phyloP scores from a whole-genome alignment of 176 grass and related monocot species.

The Olyra latifolia region DNA sequence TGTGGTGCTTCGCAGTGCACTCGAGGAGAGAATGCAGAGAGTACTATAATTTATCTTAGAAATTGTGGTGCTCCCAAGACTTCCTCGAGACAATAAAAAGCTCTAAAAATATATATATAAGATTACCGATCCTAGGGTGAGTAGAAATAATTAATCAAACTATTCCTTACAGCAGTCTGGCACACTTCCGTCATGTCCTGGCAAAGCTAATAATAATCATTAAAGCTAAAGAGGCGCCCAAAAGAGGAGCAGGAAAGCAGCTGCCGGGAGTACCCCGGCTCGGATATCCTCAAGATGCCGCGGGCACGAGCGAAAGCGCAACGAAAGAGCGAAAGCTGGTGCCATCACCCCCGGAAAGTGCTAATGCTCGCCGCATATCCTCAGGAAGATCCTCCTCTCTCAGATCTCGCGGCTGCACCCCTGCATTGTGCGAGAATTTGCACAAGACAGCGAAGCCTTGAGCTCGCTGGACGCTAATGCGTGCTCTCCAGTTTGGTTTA shows the following conservation, averaged over 20 bases:
- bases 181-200: no score
- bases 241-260: constrained; percentile 28
- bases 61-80: no score
- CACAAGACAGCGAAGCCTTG: background rate
- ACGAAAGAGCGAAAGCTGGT: constrained; percentile 36
- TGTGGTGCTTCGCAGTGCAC: no score
- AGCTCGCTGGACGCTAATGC: background rate
- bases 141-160: no score
- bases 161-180: no score
- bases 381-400: constrained; percentile 46
- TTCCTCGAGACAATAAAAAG: no score
- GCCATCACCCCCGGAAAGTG: constrained; percentile 50
- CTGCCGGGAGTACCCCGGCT: constrained; percentile 21
- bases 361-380: constrained; percentile 64
- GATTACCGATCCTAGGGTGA: no score
- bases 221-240: no score
- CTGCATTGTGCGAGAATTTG: background rate
- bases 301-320: constrained; percentile 22
- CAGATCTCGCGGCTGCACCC: background rate
- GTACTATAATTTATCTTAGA: no score
- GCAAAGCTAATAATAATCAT: no score
- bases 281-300: constrained; percentile 67
- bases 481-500: background rate
- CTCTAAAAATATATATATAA: no score
- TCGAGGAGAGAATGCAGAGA: no score